phyloP scores from a whole-genome alignment of 495 filamentous ascomycete genomes.

The Penicillium ucsense region DNA sequence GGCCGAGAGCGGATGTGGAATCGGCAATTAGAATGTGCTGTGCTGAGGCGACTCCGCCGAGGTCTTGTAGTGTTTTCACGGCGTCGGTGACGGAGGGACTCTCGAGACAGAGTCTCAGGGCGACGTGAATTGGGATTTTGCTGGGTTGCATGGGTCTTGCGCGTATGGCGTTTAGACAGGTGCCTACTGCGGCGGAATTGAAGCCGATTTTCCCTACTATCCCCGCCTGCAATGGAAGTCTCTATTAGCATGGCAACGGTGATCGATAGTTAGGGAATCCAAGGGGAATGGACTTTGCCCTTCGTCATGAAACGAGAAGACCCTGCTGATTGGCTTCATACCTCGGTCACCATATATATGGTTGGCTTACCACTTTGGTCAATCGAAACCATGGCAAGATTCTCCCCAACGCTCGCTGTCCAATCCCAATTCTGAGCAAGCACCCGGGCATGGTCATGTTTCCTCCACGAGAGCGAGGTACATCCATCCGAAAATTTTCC shows the following conservation, averaged over 20 bases:
- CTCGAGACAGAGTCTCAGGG: slow-evolving; percentile 50
- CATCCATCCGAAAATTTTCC: slow-evolving; percentile 57
- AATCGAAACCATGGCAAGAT: slow-evolving; percentile 47
- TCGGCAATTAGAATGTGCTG: slow-evolving; percentile 56
- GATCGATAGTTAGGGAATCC: too few species aligned
- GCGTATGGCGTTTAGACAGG: slow-evolving; percentile 58
- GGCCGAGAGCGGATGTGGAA: slow-evolving; percentile 37
- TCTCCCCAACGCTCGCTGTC: slow-evolving; percentile 36
- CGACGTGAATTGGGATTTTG: slow-evolving; percentile 53
- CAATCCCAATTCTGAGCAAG: slow-evolving; percentile 66
- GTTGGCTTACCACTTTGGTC: slow-evolving; percentile 35
- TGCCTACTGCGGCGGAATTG: slow-evolving; percentile 52
- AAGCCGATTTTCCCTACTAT: slow-evolving; percentile 65
- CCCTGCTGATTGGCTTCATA: background rate
- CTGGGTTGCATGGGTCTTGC: slow-evolving; percentile 45
- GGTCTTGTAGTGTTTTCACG: slow-evolving; percentile 32
- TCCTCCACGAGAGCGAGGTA: slow-evolving; percentile 48
- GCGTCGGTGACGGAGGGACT: slow-evolving; percentile 42
- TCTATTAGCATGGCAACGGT: too few species aligned
- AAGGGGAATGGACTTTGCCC: too few species aligned
- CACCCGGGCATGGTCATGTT: slow-evolving; percentile 23
- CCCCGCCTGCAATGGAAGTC: slow-evolving; percentile 38
- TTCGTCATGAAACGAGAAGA: too few species aligned
- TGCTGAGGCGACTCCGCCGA: slow-evolving; percentile 48
- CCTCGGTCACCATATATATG: slow-evolving; percentile 40